Percentiles rank a stretch among this genome's conserved stretches.
Evolutionary conservation across 345 rosid species (phyloP).

Genomic region (Ceriops decandra): DNA sequence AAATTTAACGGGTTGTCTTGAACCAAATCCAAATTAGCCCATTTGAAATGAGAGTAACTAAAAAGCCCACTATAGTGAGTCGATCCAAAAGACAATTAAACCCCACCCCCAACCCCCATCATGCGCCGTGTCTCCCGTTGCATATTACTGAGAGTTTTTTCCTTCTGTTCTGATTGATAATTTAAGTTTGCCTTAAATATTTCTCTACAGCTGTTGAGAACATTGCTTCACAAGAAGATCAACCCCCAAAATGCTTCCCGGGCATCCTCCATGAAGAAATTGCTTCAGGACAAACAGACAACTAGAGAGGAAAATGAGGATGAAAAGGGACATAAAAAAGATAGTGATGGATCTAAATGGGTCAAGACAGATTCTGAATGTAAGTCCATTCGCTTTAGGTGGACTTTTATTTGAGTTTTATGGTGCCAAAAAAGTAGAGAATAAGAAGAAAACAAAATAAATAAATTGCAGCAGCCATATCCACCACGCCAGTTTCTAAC

Average conservation of each 20-base stretch:
- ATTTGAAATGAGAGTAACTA: too few relatives aligned
- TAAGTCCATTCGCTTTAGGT: constrained; percentile 30
- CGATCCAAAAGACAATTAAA: too few relatives aligned
- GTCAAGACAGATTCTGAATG: constrained; percentile 93
- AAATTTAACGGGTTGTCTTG: too few relatives aligned
- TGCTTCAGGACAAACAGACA: constrained; percentile 41
- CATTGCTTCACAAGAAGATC: constrained; percentile 80
- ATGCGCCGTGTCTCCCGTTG: too few relatives aligned
- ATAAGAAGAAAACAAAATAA: too few relatives aligned
- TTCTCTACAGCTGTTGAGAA: constrained; percentile 59
- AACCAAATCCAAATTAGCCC: too few relatives aligned
- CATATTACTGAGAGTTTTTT: too few relatives aligned
- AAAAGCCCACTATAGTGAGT: too few relatives aligned
- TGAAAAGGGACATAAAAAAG: constrained; percentile 33
- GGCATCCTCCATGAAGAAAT: constrained; percentile 49
- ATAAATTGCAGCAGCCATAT: too few relatives aligned
- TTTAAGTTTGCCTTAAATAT: not conserved
- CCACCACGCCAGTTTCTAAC: too few relatives aligned
- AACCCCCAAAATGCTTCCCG: constrained; percentile 43
- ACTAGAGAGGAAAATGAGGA: constrained; percentile 32
- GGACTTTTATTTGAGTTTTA: not conserved
- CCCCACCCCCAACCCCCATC: too few relatives aligned
- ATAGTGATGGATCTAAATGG: constrained; percentile 69
- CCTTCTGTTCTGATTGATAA: not conserved
- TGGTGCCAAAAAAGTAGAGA: not conserved